These are phyloP conservation scores for Citrus inodora DNA, from an alignment of 345 rosid genomes.

Conservation along the genomic window DNA sequence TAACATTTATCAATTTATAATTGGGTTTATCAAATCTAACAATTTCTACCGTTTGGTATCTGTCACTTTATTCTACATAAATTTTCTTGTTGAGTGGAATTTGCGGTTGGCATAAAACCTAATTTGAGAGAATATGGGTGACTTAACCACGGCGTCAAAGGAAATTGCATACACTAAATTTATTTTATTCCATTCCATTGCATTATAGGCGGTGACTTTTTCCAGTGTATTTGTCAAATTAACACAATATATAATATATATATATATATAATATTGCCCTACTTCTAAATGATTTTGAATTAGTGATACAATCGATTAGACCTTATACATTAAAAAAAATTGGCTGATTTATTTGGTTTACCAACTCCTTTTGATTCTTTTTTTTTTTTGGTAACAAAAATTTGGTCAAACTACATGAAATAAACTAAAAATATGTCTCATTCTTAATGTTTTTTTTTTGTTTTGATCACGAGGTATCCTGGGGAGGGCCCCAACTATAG, in stretches of 20 bases:
- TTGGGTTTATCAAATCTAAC: no score
- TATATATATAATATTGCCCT: not conserved
- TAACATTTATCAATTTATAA: no score
- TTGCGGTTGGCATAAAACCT: no score
- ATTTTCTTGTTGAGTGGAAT: no score
- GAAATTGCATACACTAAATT: not conserved
- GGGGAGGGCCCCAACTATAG: no score
- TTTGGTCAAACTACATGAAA: no score
- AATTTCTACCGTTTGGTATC: no score
- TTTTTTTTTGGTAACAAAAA: not conserved
- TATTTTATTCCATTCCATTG: not conserved
- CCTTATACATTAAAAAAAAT: not conserved
- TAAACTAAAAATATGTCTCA: no score
- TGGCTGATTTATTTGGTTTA: not conserved
- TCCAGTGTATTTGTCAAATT: not conserved
- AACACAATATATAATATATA: not conserved
- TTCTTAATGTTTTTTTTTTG: not conserved
- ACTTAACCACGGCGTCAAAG: not conserved
- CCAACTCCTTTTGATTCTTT: not conserved
- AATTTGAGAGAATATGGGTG: no score
- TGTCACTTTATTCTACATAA: no score
- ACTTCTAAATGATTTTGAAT: not conserved
- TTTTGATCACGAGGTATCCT: no score
- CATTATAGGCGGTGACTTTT: not conserved
- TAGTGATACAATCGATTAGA: not conserved